phyloP scores from a whole-genome alignment of 2,329 filamentous ascomycete species.

The Botryosphaeria agaves region DNA sequence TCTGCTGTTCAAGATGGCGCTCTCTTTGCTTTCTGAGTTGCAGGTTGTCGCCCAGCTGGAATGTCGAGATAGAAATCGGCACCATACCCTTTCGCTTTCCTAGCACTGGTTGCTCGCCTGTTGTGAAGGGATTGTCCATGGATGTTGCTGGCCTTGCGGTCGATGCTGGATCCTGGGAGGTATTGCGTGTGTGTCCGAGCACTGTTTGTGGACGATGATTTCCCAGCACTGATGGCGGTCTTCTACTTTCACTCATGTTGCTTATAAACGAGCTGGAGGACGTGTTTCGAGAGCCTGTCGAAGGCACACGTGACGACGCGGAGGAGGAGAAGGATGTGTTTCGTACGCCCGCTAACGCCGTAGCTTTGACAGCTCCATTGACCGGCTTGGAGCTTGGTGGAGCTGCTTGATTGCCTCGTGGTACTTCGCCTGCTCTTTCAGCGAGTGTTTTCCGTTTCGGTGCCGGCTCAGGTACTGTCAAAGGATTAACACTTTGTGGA shows the following conservation, averaged over 20 bases:
- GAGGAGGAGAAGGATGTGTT: slow-evolving; percentile 9
- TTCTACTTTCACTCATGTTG: slow-evolving; percentile 1
- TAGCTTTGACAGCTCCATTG: slow-evolving; percentile 3
- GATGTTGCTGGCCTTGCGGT: slow-evolving; percentile 3
- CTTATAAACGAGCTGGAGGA: slow-evolving; percentile 4
- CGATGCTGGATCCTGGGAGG: slow-evolving; percentile 12
- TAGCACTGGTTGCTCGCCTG: slow-evolving; percentile 13
- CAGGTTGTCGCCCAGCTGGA: slow-evolving; percentile 5
- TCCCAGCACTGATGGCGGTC: slow-evolving; percentile 1
- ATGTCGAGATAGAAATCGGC: slow-evolving; percentile 14
- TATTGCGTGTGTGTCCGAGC: slow-evolving; percentile 9
- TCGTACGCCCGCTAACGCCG: slow-evolving; percentile 1
- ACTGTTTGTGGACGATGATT: slow-evolving; percentile 3
- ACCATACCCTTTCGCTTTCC: slow-evolving; percentile 37
- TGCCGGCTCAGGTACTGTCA: slow-evolving; percentile 27
- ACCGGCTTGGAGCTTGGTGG: slow-evolving; percentile 3
- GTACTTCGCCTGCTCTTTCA: slow-evolving; percentile 29
- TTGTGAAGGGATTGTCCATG: slow-evolving; percentile 11
- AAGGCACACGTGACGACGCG: slow-evolving; percentile 6
- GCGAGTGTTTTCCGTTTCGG: slow-evolving; percentile 33
- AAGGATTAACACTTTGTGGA: slow-evolving; percentile 8
- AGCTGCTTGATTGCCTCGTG: slow-evolving; percentile 26
- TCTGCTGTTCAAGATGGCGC: slow-evolving; percentile 11
- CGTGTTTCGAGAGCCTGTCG: slow-evolving; percentile 9
- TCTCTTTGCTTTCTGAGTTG: slow-evolving; percentile 1